Base-by-base conservation (phyloP, 169 alveolate genomes). In the Blepharisma undulans region DNA sequence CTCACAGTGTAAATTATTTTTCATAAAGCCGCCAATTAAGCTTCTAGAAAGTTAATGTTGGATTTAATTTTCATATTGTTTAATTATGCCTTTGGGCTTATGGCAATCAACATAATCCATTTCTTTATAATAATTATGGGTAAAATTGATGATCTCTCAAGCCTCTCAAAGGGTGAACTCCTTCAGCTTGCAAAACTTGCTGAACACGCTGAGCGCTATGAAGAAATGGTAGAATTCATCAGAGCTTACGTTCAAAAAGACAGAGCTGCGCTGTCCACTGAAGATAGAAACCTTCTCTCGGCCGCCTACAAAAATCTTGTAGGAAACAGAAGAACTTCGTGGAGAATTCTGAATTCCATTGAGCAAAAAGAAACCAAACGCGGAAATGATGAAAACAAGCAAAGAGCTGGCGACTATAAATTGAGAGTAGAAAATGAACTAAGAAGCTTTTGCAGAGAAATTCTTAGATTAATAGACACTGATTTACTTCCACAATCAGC, bases 131-230 rank as follows among this genome's bases (percentile, higher is more conserved):
- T 74, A 25, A 25, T 74, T 74, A 74, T 74, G 80, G 80, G 80
- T 25, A 22, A 29, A 29, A 22, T 74, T 74, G 80, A 74, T 25
- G 80, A 74, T 74, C 33, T 74, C 36, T 25, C 30, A 25, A 48
- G 48, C 36, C 80, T 74, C 80, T 74, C 80, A 74, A 92, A 91
- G 89, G 98, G 95, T 74, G 97, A 96, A 93, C 89, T 92, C 72
- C 90, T 96, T 60, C 94, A 92, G 91, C 82, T 96, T 72, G 99
- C 99, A 89, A 98, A 98, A 96, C 98, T 99, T 84, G 99, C 99
- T 22, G 99, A 99, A 96, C 99, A 99, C 96, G 99, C 99, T 60
- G 99, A 99, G 96, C 98, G 99, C 95, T 99, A 98, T 94, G 99
- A 99, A 92, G 99, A 99, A 93, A 98, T 96, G 99, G 98, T 97